Base-by-base conservation (phyloP, 2,329 filamentous ascomycete genomes). In the Hawksworthiomyces lignivorus region DNA sequence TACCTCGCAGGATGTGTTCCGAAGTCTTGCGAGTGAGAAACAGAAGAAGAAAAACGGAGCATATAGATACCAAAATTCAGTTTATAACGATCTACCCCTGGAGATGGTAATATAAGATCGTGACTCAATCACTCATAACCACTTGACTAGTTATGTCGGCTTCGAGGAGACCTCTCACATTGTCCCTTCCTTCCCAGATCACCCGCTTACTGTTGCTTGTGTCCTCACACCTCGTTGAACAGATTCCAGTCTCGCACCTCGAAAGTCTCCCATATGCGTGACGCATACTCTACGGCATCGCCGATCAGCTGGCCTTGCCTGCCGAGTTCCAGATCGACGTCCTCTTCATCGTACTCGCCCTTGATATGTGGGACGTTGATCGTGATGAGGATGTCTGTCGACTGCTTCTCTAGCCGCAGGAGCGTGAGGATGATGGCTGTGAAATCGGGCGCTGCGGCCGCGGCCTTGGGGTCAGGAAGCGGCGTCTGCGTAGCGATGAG, bases 331-430 rank as follows among this genome's bases (percentile, higher is more conserved):
- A 81, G 63, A 55, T 86, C 77, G 14, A 90, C 77, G 24, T 87
- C 80, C 8, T 82, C 80, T 60, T 80, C 76, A 53, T 80, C 70
- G 57, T 87, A 87, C 59, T 84, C 77, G 48, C 82, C 81, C 52
- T 77, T 72, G 51, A 87, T 82, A 57, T 92, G 83, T 21, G 89
- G 90, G 36, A 94, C 84, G 62, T 95, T 96, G 56, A 95, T 77
- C 30, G 85, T 85, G 48, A 95, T 78, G 35, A 95, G 67, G 29
- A 97, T 66, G 62, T 97, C 90, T 1, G 89, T 90, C 44, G 69
- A 70, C 57, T 88, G 73, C 54, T 76, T 73, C 61, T 82, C 82
- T 35, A 97, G 70, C 14, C 90, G 74, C 43, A 96, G 65, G 30
- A 96, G 69, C 14, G 87, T 77, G 50, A 94, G 70, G 50, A 89